Evolutionary conservation across 2,329 filamentous ascomycete genomes (phyloP).

Genomic region (Fusarium nanum): DNA sequence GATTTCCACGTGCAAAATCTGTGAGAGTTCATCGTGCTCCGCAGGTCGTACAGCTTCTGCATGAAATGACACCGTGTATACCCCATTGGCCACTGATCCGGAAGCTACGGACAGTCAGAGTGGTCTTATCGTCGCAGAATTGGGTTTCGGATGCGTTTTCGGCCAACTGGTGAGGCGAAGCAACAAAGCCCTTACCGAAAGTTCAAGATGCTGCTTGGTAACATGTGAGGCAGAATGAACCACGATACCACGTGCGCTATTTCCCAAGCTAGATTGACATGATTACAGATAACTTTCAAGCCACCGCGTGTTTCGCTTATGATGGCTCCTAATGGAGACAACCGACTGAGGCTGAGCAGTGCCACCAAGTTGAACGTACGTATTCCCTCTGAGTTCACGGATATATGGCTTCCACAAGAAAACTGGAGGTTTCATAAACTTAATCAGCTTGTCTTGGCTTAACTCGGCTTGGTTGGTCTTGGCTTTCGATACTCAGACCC

Average conservation of each 20-base stretch:
- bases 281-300: neutral
- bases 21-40: neutral
- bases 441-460: slow-evolving; percentile 4
- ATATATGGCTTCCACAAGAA: neutral
- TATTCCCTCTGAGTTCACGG: neutral
- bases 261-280: neutral
- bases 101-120: neutral
- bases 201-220: neutral
- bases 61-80: neutral
- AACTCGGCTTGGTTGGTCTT: slow-evolving; percentile 11
- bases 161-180: slow-evolving; percentile 2
- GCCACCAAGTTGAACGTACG: neutral
- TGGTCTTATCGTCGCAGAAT: neutral
- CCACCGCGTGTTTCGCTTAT: neutral
- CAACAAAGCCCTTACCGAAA: neutral
- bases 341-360: slow-evolving; percentile 10
- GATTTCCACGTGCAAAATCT: neutral
- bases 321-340: neutral
- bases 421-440: slow-evolving; percentile 4
- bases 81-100: neutral
- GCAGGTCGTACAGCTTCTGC: neutral
- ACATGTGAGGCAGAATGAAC: neutral
- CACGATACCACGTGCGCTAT: neutral
- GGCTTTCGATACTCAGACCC: slow-evolving; percentile 23
- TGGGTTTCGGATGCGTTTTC: neutral